Conservation (phyloP, 495 filamentous ascomycete genomes). For the Pseudomonodictys pantanalensis region DNA sequence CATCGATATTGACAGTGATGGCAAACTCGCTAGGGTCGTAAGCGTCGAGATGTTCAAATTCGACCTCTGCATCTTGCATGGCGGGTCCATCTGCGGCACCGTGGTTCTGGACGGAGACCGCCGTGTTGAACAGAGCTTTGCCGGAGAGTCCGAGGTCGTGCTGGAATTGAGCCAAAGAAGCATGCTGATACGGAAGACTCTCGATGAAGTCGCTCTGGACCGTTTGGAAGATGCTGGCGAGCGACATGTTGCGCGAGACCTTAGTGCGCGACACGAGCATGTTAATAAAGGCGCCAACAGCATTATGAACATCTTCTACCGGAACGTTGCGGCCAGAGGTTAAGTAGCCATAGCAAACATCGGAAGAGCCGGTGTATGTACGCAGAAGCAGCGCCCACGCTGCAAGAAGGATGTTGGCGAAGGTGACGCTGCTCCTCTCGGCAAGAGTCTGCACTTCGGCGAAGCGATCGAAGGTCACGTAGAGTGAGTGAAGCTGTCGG, state of each 20-base stretch:
- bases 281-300: constrained; percentile 50
- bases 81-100: constrained; percentile 6
- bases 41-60: constrained; percentile 24
- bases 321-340: constrained; percentile 48
- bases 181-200: constrained; percentile 33
- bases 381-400: constrained; percentile 31
- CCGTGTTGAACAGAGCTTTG: constrained; percentile 34
- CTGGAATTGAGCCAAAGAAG: constrained; percentile 32
- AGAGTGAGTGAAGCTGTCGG: constrained; percentile 17
- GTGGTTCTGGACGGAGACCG: constrained; percentile 30
- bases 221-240: constrained; percentile 22
- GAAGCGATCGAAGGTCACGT: constrained; percentile 22
- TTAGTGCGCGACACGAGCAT: constrained; percentile 37
- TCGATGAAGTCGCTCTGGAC: constrained; percentile 32
- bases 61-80: background rate
- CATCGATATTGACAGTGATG: constrained; percentile 32
- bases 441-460: constrained; percentile 21
- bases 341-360: constrained; percentile 33
- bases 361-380: constrained; percentile 22
- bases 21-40: constrained; percentile 32
- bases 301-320: constrained; percentile 48
- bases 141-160: constrained; percentile 30
- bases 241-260: background rate
- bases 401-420: constrained; percentile 22
- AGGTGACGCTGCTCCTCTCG: constrained; percentile 21